Evolutionary conservation across 2,329 filamentous ascomycete genomes (phyloP), one percentile per base, ranked within the genome.

Genomic region (Talaromyces sp.): DNA sequence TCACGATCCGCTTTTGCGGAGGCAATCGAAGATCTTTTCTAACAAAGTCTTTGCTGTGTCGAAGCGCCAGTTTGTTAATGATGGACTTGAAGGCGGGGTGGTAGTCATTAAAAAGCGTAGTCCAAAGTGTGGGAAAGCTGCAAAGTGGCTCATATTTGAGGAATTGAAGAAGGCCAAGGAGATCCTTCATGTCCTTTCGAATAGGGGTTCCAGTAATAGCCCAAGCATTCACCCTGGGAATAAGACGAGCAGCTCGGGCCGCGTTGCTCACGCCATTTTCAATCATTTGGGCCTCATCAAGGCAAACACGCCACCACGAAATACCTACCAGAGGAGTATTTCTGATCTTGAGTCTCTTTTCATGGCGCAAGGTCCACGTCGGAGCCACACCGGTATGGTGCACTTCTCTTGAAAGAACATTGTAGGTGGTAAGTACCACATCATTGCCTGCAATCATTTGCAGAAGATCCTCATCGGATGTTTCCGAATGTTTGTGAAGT

Each of bases 151-250:
- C 83, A 68, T 89, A 92, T 19, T 84, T 83, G 9, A 98, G 81
- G 66, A 99, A 98, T 0, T 89, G 79, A 0, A 98, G 74, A 4
- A 98, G 79, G 0, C 93, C 93, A 65, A 87, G 86, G 8, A 97
- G 79, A 72, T 97, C 93, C 68, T 83, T 79, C 32, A 93, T 83
- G 63, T 91, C 84, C 65, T 91, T 90, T 65, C 90, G 89, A 41
- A 98, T 82, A 0, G 95, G 95, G 0, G 95, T 99, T 49, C 91
- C 95, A 0, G 91, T 93, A 46, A 99, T 87, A 14, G 89, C 92
- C 95, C 95, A 98, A 2, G 91, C 88, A 75, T 96, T 93, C 64
- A 90, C 77, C 29, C 95, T 84, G 51, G 93, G 92, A 63, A 99
- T 88, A 27, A 89, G 79, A 46, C 87, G 85, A 38, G 92, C 92